Percentiles rank a stretch among this genome's conserved stretches.
These are phyloP conservation scores for Bolboschoenus planiculmis DNA, from an alignment of 176 grass and related monocot genomes.

Conservation along the genomic window DNA sequence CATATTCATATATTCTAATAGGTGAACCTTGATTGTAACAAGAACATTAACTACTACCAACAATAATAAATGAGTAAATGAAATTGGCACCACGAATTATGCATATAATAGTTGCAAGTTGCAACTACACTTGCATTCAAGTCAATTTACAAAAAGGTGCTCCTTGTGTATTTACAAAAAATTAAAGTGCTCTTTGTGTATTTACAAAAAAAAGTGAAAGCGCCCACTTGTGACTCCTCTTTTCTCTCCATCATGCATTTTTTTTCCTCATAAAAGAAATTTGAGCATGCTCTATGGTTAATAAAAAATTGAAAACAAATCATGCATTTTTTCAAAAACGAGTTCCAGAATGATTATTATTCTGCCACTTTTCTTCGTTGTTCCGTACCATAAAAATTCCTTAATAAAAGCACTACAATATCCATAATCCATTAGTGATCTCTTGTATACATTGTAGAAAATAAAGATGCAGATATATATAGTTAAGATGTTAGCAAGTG, in stretches of 20 bases:
- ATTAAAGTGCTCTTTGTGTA: neutral
- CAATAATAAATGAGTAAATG: neutral
- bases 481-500: neutral
- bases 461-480: neutral
- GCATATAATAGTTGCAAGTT: neutral
- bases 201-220: neutral
- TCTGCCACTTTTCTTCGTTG: neutral
- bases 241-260: slow-evolving; percentile 5
- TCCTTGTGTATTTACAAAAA: neutral
- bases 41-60: slow-evolving; percentile 1
- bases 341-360: slow-evolving; percentile 1
- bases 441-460: neutral
- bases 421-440: neutral
- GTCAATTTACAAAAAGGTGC: neutral
- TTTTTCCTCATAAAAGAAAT: neutral
- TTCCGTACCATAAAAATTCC: neutral
- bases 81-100: neutral
- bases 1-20: neutral
- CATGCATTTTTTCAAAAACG: neutral
- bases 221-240: neutral
- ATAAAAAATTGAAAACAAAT: neutral
- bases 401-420: neutral
- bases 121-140: neutral
- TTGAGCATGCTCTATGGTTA: neutral
- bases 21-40: neutral